These are phyloP conservation scores for Nakazawaea peltata DNA, from an alignment of 805 yeast species.

Conservation along the genomic window DNA sequence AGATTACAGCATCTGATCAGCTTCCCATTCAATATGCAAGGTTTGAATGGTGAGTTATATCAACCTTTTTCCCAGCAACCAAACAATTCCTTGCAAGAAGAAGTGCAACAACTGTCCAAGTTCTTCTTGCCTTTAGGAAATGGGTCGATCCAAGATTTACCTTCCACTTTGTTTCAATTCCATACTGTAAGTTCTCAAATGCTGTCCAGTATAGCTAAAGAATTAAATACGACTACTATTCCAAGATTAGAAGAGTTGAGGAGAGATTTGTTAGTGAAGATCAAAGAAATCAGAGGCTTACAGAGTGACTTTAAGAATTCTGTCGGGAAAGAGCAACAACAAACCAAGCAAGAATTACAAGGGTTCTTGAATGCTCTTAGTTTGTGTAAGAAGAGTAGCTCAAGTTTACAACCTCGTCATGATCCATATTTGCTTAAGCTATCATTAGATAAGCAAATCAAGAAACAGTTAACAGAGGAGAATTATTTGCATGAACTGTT, in stretches of 20 bases:
- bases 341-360: slow-evolving; percentile 49
- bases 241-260: slow-evolving; percentile 63
- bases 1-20: slow-evolving; percentile 73
- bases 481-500: slow-evolving; percentile 84
- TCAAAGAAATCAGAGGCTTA: slow-evolving; percentile 77
- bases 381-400: slow-evolving; percentile 41
- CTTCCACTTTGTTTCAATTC: slow-evolving; percentile 46
- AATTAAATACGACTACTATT: slow-evolving; percentile 50
- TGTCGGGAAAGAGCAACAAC: slow-evolving; percentile 59
- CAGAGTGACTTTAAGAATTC: slow-evolving; percentile 80
- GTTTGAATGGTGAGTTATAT: slow-evolving; percentile 28
- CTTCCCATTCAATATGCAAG: slow-evolving; percentile 40
- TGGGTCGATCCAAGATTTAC: slow-evolving; percentile 79
- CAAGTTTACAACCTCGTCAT: slow-evolving; percentile 39
- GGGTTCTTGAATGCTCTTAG: slow-evolving; percentile 58
- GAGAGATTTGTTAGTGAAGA: slow-evolving; percentile 73
- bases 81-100: slow-evolving; percentile 18
- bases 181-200: slow-evolving; percentile 52
- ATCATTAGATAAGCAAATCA: slow-evolving; percentile 67
- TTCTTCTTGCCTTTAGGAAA: slow-evolving; percentile 72
- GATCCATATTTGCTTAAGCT: slow-evolving; percentile 81
- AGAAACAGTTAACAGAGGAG: slow-evolving; percentile 74
- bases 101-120: slow-evolving; percentile 27
- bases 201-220: slow-evolving; percentile 52
- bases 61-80: slow-evolving; percentile 22